Evolutionary conservation across 1,284 basidiomycete species (phyloP).

Genomic region (Schizophyllum commune): DNA sequence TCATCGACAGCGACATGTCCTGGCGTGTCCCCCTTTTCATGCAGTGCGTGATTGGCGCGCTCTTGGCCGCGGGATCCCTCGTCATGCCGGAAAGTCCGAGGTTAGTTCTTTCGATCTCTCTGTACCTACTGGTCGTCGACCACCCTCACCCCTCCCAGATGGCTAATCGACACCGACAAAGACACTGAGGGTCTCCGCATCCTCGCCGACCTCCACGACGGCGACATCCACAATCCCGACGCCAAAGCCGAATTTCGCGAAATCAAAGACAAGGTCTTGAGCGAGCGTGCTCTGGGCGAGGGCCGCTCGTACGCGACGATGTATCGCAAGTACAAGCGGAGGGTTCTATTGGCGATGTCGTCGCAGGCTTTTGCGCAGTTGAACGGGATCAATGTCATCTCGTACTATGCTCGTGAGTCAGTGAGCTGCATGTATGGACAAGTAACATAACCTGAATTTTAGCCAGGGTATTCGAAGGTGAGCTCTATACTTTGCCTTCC

Average conservation of each 20-base stretch:
- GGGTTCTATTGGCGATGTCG: constrained; percentile 92
- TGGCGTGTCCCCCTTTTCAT: constrained; percentile 84
- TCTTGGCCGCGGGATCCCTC: constrained; percentile 77
- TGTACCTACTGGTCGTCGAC: neutral
- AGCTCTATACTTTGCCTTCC: too few relatives aligned
- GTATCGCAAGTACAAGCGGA: constrained; percentile 82
- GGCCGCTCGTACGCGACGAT: constrained; percentile 75
- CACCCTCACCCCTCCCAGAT: constrained; percentile 37
- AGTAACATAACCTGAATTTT: constrained; percentile 5
- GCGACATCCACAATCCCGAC: constrained; percentile 61
- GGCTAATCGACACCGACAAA: constrained; percentile 85
- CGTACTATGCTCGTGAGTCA: constrained; percentile 82
- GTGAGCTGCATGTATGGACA: constrained; percentile 11
- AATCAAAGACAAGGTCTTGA: constrained; percentile 82
- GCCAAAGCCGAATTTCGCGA: constrained; percentile 85
- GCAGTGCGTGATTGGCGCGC: constrained; percentile 82
- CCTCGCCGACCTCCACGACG: constrained; percentile 85
- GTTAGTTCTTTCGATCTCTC: constrained; percentile 28
- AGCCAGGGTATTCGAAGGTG: constrained; percentile 82
- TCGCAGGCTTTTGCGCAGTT: constrained; percentile 94
- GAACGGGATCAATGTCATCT: constrained; percentile 91
- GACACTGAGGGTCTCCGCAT: constrained; percentile 83
- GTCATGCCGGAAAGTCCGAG: constrained; percentile 89
- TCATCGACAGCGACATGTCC: constrained; percentile 69
- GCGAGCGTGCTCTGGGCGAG: constrained; percentile 69